Evolutionary conservation across 2,329 filamentous ascomycete genomes (phyloP).

Genomic region (Epichloe baconii): DNA sequence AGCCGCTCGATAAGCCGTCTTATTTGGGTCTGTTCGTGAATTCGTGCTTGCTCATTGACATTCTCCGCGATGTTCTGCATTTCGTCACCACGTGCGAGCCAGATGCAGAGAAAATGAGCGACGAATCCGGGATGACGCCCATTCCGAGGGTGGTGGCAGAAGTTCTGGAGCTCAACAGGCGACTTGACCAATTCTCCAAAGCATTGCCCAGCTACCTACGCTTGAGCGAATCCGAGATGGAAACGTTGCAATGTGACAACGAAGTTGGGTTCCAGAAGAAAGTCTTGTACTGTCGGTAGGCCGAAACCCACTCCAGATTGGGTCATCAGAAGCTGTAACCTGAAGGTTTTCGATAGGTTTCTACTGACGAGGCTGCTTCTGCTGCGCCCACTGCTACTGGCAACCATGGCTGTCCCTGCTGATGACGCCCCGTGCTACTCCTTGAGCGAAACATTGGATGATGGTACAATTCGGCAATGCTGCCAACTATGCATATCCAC

Average conservation of each 20-base stretch:
- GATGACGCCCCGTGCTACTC: background rate
- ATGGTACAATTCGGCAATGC: slow-evolving; percentile 1
- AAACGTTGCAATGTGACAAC: background rate
- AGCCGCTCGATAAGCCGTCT: background rate
- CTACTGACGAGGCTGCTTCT: slow-evolving; percentile 1
- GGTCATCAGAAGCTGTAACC: background rate
- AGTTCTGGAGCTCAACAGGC: slow-evolving; percentile 1
- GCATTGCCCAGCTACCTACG: background rate
- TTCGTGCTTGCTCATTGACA: background rate
- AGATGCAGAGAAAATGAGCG: background rate
- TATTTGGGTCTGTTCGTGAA: slow-evolving; percentile 1
- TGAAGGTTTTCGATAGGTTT: background rate
- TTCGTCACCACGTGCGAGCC: slow-evolving; percentile 1
- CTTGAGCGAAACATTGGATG: background rate
- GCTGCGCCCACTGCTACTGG: background rate
- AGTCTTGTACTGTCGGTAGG: slow-evolving; percentile 2
- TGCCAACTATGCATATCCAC: slow-evolving; percentile 1
- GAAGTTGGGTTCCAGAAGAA: slow-evolving; percentile 1
- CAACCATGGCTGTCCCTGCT: background rate
- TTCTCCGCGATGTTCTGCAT: background rate
- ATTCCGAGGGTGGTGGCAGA: background rate
- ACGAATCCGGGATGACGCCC: background rate
- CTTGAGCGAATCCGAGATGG: background rate
- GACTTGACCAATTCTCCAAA: slow-evolving; percentile 1
- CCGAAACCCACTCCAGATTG: background rate